Evolutionary conservation across 768 basidiomycete genomes (phyloP), one percentile per base, ranked within the genome.

Genomic region (Agrocybe pediades): DNA sequence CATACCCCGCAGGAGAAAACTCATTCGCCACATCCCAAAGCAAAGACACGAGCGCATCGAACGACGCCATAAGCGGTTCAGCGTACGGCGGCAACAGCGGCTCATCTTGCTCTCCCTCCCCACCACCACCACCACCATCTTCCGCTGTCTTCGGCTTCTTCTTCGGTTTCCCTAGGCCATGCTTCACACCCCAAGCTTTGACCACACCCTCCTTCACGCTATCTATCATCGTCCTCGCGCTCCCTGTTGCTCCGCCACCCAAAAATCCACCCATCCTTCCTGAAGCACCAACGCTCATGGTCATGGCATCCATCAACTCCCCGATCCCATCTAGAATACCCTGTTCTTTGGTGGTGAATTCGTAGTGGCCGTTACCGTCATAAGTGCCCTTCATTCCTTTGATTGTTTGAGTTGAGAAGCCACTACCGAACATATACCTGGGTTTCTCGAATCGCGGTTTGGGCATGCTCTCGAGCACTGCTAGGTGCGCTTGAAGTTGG

Each of bases 1-100:
- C 88, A 58, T 88, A 90, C 9, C 88, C 88, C 24, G 83, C 77
- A 2, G 87, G 83, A 60, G 88, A 85, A 55, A 88, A 88, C 62
- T 90, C 88, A 25, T 79, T 69, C 24, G 87, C 83, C 19, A 88
- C 83, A 17, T 79, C 75, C 88, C 87, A 90, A 2, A 90, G 70
- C 40, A 85, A 83, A 61, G 85, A 81, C 1, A 79, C 74, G 3
- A 85, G 66, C 49, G 80, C 79, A 59, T 87, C 85, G 57, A 90
- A 90, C 8, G 88, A 36, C 11, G 33, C 33, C 13, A 36, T 36
- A 5, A 36, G 33, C 3, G 33, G 33, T n/a, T n/a, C n/a, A n/a
- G n/a, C n/a, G n/a, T n/a, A n/a, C n/a, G n/a, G n/a, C n/a, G n/a
- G n/a, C n/a, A n/a, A n/a, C n/a, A n/a, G n/a, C n/a, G n/a, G n/a